These are phyloP conservation scores for Eucalyptus pumila DNA, from an alignment of 345 rosid genomes.

Conservation along the genomic window DNA sequence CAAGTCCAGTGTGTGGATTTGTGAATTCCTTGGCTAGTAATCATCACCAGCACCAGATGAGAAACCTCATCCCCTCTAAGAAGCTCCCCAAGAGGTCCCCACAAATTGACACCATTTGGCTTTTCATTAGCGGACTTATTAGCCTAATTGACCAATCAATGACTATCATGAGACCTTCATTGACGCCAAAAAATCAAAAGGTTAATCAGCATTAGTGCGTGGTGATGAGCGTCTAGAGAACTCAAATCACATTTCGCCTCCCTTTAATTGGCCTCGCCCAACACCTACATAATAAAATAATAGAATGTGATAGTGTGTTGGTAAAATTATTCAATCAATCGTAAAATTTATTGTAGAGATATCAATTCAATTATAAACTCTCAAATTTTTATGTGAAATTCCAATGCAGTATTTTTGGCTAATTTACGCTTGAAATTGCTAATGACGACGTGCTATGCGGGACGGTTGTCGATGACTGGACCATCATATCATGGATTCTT, in stretches of 20 bases:
- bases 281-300: not conserved
- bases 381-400: too few species aligned
- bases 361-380: not conserved
- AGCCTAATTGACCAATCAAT: not conserved
- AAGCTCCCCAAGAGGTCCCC: not conserved
- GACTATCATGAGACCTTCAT: not conserved
- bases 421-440: accelerated
- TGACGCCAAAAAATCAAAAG: not conserved
- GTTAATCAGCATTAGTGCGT: not conserved
- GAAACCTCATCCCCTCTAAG: not conserved
- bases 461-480: accelerated
- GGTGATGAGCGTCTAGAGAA: not conserved
- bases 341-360: too few species aligned
- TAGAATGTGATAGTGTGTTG: not conserved
- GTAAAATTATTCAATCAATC: too few species aligned
- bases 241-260: not conserved
- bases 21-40: not conserved
- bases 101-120: not conserved
- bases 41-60: not conserved
- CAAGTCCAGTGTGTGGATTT: not conserved
- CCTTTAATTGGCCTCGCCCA: not conserved
- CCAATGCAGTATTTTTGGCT: too few species aligned
- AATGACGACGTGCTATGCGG: accelerated
- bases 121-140: not conserved
- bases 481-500: too few species aligned